A percentile compares a stretch with the other conserved stretches of the same genome.
Conservation (phyloP, 2,329 filamentous ascomycete genomes). For the Aschersonia sp. region DNA sequence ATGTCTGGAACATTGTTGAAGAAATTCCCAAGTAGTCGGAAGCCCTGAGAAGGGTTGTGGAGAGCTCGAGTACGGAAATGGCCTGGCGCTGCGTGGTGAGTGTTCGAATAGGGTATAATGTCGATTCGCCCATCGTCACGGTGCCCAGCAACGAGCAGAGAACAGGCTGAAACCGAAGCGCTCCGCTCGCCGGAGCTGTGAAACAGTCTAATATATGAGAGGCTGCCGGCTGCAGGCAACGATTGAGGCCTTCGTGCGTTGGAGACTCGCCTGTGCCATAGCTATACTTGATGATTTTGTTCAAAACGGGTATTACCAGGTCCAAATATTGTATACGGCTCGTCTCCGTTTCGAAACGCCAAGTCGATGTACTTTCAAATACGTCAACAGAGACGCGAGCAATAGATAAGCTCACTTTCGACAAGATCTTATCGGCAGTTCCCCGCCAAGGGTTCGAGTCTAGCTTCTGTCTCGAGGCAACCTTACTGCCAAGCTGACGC, state of each 20-base stretch:
- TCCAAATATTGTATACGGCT: constrained; percentile 57
- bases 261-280: constrained; percentile 58
- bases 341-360: constrained; percentile 60
- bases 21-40: constrained; percentile 49
- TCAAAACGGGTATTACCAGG: constrained; percentile 54
- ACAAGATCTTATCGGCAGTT: constrained; percentile 65
- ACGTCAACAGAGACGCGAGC: constrained; percentile 67
- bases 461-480: constrained; percentile 27
- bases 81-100: constrained; percentile 48
- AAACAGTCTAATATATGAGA: constrained; percentile 66
- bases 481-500: constrained; percentile 42
- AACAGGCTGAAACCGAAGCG: constrained; percentile 64
- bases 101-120: constrained; percentile 41
- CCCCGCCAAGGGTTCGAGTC: constrained; percentile 48
- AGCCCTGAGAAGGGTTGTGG: constrained; percentile 55
- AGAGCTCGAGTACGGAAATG: constrained; percentile 48
- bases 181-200: constrained; percentile 52
- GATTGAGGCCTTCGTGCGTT: constrained; percentile 31
- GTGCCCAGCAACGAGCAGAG: constrained; percentile 48
- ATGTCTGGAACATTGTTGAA: constrained; percentile 54
- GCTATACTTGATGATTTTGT: constrained; percentile 55
- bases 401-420: constrained; percentile 56
- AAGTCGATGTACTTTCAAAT: constrained; percentile 72
- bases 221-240: constrained; percentile 57
- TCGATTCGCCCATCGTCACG: constrained; percentile 38